Evolutionary conservation across 805 yeast genomes (phyloP).

Genomic region (Brettanomyces anomalus): DNA sequence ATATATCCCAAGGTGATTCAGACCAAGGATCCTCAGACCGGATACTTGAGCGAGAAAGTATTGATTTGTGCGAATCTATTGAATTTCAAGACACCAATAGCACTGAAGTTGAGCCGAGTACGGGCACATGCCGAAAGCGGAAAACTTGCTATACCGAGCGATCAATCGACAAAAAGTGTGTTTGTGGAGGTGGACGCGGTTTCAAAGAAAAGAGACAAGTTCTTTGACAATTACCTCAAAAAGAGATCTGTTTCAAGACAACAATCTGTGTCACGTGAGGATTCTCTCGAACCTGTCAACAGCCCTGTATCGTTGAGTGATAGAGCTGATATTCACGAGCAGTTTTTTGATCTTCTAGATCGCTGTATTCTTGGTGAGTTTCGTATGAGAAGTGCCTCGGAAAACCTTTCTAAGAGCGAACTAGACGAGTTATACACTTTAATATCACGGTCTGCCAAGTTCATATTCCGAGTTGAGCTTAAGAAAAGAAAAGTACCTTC

Average conservation of each 20-base stretch:
- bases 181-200: slow-evolving; percentile 9
- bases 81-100: not conserved
- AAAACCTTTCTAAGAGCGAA: slow-evolving; percentile 16
- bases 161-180: slow-evolving; percentile 1
- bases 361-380: slow-evolving; percentile 28
- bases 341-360: slow-evolving; percentile 15
- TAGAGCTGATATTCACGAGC: not conserved
- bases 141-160: not conserved
- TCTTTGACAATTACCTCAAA: slow-evolving; percentile 14
- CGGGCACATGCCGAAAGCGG: too few species aligned
- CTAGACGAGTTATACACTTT: slow-evolving; percentile 28
- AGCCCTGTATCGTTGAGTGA: not conserved
- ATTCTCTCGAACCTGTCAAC: not conserved
- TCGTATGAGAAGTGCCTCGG: slow-evolving; percentile 25
- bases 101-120: not conserved
- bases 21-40: too few species aligned
- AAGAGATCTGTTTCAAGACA: slow-evolving; percentile 8
- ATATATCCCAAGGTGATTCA: too few species aligned
- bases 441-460: slow-evolving; percentile 29
- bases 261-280: not conserved
- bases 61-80: not conserved
- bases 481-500: slow-evolving; percentile 13
- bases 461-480: slow-evolving; percentile 25
- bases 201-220: slow-evolving; percentile 10
- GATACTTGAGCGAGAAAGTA: not conserved